Conservation (phyloP, 768 basidiomycete species). For the Lyophyllum atratum region DNA sequence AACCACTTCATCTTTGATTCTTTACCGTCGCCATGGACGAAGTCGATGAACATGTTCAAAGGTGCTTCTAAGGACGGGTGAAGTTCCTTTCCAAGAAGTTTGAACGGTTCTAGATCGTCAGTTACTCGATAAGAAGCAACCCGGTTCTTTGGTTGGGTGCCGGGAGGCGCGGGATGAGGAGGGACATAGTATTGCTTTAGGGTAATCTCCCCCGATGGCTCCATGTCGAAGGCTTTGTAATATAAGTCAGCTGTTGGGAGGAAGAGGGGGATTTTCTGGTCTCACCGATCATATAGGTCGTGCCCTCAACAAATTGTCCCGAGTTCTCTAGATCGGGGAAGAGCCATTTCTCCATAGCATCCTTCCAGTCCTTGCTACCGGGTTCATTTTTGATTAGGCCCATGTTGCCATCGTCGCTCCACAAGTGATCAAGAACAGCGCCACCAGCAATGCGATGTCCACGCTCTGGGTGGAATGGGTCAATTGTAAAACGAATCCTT, state of each 20-base stretch:
- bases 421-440: constrained; percentile 14
- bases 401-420: constrained; percentile 12
- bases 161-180: constrained; percentile 11
- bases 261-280: not conserved
- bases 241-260: not conserved
- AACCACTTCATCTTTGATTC: constrained; percentile 12
- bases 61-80: constrained; percentile 11
- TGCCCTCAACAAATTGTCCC: constrained; percentile 13
- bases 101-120: constrained; percentile 12
- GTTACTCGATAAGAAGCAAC: constrained; percentile 18
- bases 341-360: constrained; percentile 16
- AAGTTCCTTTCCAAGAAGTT: constrained; percentile 3
- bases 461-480: constrained; percentile 18
- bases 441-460: constrained; percentile 17
- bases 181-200: constrained; percentile 19
- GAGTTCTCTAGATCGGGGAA: constrained; percentile 14
- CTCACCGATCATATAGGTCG: constrained; percentile 16
- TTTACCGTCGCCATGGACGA: constrained; percentile 10
- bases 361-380: constrained; percentile 15
- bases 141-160: constrained; percentile 6
- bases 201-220: constrained; percentile 16
- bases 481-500: constrained; percentile 17
- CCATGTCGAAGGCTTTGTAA: constrained; percentile 15
- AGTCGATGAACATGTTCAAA: constrained; percentile 11
- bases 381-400: constrained; percentile 12